Percentiles rank a stretch among this genome's conserved stretches.
These are phyloP conservation scores for Pyrus communis DNA, from an alignment of 306 rosid species.

Conservation along the genomic window DNA sequence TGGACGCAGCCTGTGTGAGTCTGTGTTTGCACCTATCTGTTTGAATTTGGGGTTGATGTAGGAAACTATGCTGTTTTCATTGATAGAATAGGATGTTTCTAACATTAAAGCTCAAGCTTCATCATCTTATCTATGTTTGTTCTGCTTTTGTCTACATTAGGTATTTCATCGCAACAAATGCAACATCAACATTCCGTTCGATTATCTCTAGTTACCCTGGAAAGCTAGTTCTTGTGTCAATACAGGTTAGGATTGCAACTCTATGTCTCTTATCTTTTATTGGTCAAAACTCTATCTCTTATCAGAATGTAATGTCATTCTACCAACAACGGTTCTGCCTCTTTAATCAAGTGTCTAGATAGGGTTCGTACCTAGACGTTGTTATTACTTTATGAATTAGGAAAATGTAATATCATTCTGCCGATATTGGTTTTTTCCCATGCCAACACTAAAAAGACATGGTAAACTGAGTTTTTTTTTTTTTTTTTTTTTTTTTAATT, in stretches of 20 bases:
- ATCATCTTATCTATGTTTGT: conserved; percentile 7
- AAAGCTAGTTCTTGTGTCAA: conserved; percentile 61
- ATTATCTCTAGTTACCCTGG: conserved; percentile 72
- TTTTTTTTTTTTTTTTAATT: no score
- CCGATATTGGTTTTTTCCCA: neutral
- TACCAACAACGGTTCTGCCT: neutral
- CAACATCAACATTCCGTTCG: conserved; percentile 77
- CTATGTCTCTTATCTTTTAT: neutral
- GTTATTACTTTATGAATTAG: neutral
- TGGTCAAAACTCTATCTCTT: neutral
- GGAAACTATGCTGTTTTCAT: neutral
- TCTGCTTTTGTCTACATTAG: conserved; percentile 34
- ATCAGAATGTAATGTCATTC: neutral
- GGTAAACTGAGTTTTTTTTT: no score
- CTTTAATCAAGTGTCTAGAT: neutral
- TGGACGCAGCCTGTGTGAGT: neutral
- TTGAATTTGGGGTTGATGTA: neutral
- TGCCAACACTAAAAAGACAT: no score
- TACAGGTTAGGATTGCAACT: conserved; percentile 54
- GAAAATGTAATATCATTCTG: neutral
- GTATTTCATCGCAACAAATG: conserved; percentile 72
- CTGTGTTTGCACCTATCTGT: neutral
- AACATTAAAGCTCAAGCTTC: neutral
- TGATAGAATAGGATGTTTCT: neutral
- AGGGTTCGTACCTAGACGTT: neutral